Conservation (phyloP, 208 protist genomes). For the Trypanosoma caninum region DNA sequence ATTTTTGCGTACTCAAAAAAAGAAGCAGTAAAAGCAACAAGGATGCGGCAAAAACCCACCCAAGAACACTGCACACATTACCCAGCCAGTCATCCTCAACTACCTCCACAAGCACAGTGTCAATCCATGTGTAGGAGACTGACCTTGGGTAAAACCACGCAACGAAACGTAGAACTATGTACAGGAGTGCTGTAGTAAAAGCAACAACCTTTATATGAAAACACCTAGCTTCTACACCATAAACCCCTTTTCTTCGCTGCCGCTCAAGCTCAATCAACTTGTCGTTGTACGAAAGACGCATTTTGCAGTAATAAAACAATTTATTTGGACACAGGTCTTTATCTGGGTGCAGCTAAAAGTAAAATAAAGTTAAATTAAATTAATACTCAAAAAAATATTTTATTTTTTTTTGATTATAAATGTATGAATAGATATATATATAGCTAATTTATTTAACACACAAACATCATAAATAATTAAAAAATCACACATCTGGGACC, state of each 20-base stretch:
- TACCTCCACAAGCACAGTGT: constrained; percentile 73
- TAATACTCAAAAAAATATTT: no score
- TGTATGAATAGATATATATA: no score
- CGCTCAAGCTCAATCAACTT: constrained; percentile 32
- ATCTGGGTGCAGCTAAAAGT: neutral
- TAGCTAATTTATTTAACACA: no score
- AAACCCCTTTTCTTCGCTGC: constrained; percentile 17
- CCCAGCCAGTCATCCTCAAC: constrained; percentile 43
- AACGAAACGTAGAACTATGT: constrained; percentile 4
- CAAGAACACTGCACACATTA: constrained; percentile 5
- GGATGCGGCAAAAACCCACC: constrained; percentile 22
- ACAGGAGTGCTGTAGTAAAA: constrained; percentile 12
- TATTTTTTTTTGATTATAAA: neutral
- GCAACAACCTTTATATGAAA: constrained; percentile 25
- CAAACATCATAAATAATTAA: no score
- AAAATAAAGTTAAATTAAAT: no score
- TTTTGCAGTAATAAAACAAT: neutral
- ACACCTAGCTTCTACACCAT: constrained; percentile 23
- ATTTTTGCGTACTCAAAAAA: neutral
- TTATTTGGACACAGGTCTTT: neutral
- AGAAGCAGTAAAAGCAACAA: constrained; percentile 21
- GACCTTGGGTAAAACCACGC: constrained; percentile 35
- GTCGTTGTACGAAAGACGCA: constrained; percentile 33
- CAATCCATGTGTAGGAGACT: constrained; percentile 53
- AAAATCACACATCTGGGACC: no score